These are phyloP conservation scores for Akanthomyces lecanii DNA, from an alignment of 2,329 filamentous ascomycete species.

Conservation along the genomic window DNA sequence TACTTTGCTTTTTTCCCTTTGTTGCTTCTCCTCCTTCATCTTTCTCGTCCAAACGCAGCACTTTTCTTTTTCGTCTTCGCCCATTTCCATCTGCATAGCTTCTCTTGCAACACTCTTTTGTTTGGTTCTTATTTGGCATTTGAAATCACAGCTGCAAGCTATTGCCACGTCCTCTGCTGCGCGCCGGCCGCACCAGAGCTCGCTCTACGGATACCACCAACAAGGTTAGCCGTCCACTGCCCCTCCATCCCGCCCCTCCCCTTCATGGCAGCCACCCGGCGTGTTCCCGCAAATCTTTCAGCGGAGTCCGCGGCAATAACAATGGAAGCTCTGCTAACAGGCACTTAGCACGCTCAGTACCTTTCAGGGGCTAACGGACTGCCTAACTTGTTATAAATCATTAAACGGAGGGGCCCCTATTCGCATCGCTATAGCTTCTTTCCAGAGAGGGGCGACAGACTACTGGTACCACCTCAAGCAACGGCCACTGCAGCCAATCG, in stretches of 20 bases:
- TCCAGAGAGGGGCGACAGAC: not conserved
- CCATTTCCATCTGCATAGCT: not conserved
- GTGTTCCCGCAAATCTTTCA: not conserved
- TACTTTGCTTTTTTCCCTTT: not conserved
- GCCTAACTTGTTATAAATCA: too few relatives aligned
- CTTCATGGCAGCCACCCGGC: not conserved
- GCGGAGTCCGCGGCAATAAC: not conserved
- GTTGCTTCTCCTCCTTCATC: not conserved
- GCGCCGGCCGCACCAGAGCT: not conserved
- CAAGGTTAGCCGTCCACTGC: not conserved
- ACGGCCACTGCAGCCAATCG: not conserved
- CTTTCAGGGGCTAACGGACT: too few relatives aligned
- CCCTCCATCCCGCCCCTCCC: slow-evolving; percentile 3
- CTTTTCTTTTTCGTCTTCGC: not conserved
- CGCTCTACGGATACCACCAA: not conserved
- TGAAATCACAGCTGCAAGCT: not conserved
- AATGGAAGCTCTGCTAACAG: not conserved
- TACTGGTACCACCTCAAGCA: too few relatives aligned
- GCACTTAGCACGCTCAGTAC: too few relatives aligned
- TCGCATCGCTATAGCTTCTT: too few relatives aligned
- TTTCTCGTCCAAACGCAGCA: not conserved
- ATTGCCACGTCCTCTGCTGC: not conserved
- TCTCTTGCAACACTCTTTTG: not conserved
- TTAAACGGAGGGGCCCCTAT: too few relatives aligned
- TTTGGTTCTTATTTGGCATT: not conserved